Evolutionary conservation across 2,329 filamentous ascomycete genomes (phyloP), one percentile per base, ranked within the genome.

Genomic region (Akanthomyces dipterigenus): DNA sequence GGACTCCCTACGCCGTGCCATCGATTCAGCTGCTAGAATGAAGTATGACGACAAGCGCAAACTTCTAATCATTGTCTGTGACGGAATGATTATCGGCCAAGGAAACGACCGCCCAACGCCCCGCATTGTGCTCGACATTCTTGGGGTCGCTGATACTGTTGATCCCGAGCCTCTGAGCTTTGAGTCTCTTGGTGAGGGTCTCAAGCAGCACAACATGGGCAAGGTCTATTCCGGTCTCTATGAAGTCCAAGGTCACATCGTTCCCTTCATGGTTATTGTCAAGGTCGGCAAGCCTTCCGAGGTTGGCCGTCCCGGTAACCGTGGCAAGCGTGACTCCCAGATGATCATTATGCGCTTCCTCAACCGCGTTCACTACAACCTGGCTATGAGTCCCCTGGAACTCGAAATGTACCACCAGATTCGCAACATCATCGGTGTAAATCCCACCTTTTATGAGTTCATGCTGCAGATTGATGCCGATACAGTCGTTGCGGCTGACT

Each of bases 31-130:
- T 63, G 93, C 95, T 31, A 85, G 92, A 64, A 97, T 97, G 92
- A 88, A 87, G 67, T 99, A 99, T 71, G 95, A 99, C 70, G 93
- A 99, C 73, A 99, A 99, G 80, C 91, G 95, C 70, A 99, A 99
- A 80, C 82, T 99, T 14, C 80, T 99, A 28, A 86, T 96, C 66
- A 82, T 99, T 64, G 82, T 99, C 65, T 99, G 95, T 70, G 95
- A 99, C 71, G 95, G 95, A 76, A 98, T 99, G 93, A 99, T 99
- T 79, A 96, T 99, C 66, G 95, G 95, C 70, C 93, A 97, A 77
- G 95, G 95, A 70, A 99, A 99, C 76, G 95, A 99, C 73, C 86
- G 92, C 64, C 91, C 95, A 7, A 99, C 95, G 0, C 95, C 95
- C 48, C 87, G 93, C 64, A 99, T 99, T 67, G 93, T 99, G 26